Evolutionary conservation across 345 rosid species (phyloP).

Genomic region (Populus ilicifolia): DNA sequence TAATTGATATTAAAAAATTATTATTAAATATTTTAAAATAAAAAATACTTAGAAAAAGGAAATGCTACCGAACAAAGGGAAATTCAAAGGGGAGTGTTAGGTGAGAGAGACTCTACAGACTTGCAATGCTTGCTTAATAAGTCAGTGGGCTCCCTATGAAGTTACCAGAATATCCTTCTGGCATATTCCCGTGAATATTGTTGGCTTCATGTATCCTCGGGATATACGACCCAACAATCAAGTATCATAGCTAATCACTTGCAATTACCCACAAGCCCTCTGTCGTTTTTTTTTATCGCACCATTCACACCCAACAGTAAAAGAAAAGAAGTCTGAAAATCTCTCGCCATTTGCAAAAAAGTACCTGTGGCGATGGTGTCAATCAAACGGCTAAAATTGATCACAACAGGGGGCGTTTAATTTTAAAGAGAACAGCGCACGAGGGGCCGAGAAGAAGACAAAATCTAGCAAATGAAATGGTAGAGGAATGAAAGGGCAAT

Average conservation of each 20-base stretch:
- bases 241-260: neutral
- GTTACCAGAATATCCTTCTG: conserved; percentile 3
- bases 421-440: no score
- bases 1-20: no score
- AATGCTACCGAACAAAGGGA: no score
- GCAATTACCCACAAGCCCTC: neutral
- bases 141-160: neutral
- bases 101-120: neutral
- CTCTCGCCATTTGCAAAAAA: no score
- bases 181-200: neutral
- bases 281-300: no score
- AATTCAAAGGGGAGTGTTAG: neutral
- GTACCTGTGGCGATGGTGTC: no score
- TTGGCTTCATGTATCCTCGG: neutral
- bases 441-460: no score
- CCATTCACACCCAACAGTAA: no score
- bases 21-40: no score
- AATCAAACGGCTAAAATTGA: neutral
- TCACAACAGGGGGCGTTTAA: neutral
- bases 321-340: no score
- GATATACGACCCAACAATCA: neutral
- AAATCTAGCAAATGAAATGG: neutral
- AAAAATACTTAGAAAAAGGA: no score
- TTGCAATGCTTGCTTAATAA: neutral
- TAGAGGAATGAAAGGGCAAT: neutral